Percentiles rank a stretch among this genome's conserved stretches.
phyloP scores from a whole-genome alignment of 1,284 basidiomycete species.

The Anthracocystis walkeri region DNA sequence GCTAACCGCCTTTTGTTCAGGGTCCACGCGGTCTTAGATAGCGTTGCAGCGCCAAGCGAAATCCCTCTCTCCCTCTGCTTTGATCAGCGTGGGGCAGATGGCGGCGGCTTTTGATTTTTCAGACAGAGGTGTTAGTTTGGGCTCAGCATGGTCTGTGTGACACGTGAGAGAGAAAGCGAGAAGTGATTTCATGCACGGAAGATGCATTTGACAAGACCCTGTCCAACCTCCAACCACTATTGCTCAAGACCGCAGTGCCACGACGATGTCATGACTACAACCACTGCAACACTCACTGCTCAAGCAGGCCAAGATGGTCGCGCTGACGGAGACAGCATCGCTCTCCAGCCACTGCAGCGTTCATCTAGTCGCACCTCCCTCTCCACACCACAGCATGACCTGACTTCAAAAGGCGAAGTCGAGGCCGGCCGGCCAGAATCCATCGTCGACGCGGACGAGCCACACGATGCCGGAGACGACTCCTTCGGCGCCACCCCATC shows the following conservation, averaged over 20 bases:
- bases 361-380: slow-evolving; percentile 15
- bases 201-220: neutral
- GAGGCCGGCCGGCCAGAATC: slow-evolving; percentile 3
- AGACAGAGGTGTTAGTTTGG: slow-evolving; percentile 1
- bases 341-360: slow-evolving; percentile 17
- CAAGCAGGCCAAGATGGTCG: neutral
- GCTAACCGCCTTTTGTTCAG: slow-evolving; percentile 4
- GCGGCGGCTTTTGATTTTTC: neutral
- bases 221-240: neutral
- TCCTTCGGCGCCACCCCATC: slow-evolving; percentile 25
- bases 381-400: neutral
- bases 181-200: neutral
- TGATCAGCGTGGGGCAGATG: neutral
- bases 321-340: neutral
- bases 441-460: neutral
- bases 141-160: too few species aligned
- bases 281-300: slow-evolving; percentile 1
- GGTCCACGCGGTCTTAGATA: slow-evolving; percentile 7
- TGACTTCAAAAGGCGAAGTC: neutral
- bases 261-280: slow-evolving; percentile 14
- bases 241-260: neutral
- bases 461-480: slow-evolving; percentile 4
- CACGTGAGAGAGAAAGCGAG: too few species aligned
- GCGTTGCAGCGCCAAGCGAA: slow-evolving; percentile 4
- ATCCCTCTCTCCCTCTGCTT: neutral